Evolutionary conservation across 495 filamentous ascomycete genomes (phyloP).

Genomic region (Lasiosphaeria miniovina): DNA sequence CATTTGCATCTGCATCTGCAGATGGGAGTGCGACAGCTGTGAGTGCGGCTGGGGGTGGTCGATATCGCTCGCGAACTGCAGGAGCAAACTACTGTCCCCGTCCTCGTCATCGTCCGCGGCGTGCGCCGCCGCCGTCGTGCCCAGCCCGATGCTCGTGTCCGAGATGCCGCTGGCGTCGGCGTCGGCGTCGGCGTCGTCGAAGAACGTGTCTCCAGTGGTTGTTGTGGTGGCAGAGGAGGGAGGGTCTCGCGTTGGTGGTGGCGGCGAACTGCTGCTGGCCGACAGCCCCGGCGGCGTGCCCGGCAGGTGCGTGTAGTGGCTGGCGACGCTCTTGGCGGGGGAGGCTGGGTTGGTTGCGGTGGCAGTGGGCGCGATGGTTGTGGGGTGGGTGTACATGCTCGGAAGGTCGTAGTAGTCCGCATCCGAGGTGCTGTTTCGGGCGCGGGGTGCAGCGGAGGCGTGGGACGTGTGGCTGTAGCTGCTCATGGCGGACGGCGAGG

Average conservation of each 20-base stretch:
- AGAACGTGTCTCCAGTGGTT: slow-evolving; percentile 1
- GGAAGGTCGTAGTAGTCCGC: slow-evolving; percentile 19
- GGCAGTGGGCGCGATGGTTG: slow-evolving; percentile 11
- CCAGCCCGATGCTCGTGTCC: slow-evolving; percentile 29
- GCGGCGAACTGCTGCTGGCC: slow-evolving; percentile 46
- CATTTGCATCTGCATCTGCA: too few species aligned
- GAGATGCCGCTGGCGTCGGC: slow-evolving; percentile 28
- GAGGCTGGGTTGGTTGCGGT: slow-evolving; percentile 32
- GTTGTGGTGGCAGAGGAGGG: slow-evolving; percentile 40
- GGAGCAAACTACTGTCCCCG: slow-evolving; percentile 9
- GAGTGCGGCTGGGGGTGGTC: background rate
- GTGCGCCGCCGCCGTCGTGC: slow-evolving; percentile 31
- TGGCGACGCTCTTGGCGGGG: slow-evolving; percentile 43
- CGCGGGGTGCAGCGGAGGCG: slow-evolving; percentile 1
- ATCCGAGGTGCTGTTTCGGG: slow-evolving; percentile 19
- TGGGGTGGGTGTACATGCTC: slow-evolving; percentile 11
- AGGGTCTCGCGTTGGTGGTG: slow-evolving; percentile 21
- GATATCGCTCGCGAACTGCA: slow-evolving; percentile 16
- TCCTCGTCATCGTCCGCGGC: slow-evolving; percentile 20
- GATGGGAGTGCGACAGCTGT: too few species aligned
- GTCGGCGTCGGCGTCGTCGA: slow-evolving; percentile 20
- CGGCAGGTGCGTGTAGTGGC: slow-evolving; percentile 26
- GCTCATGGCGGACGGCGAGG: slow-evolving; percentile 36
- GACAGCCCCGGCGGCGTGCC: slow-evolving; percentile 36
- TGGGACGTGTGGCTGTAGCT: slow-evolving; percentile 28